These are phyloP conservation scores for Backusella westeae DNA, from an alignment of 192 early-diverging fungal genomes.

Conservation along the genomic window DNA sequence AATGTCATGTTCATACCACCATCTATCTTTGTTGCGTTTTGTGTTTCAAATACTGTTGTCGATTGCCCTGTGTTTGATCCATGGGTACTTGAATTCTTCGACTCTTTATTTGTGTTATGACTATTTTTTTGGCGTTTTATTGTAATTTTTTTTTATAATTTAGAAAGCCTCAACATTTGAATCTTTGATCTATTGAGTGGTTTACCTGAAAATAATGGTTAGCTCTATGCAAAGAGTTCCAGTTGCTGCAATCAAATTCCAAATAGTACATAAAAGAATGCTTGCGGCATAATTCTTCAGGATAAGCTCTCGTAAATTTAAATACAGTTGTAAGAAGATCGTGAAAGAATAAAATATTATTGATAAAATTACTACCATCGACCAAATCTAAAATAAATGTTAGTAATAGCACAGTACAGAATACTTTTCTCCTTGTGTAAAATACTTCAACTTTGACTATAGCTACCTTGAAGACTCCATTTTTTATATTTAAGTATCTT, in stretches of 20 bases:
- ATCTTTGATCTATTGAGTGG: not conserved
- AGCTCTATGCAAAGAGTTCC: slow-evolving; percentile 16
- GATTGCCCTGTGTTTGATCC: not conserved
- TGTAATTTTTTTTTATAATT: no score
- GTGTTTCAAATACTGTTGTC: not conserved
- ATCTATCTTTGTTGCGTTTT: not conserved
- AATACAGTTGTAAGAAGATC: slow-evolving; percentile 28
- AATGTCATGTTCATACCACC: not conserved
- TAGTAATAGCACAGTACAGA: no score
- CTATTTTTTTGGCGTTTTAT: not conserved
- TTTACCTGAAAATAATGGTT: slow-evolving; percentile 23
- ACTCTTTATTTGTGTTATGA: not conserved
- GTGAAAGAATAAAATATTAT: slow-evolving; percentile 18
- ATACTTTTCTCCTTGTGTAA: no score
- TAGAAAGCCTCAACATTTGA: not conserved
- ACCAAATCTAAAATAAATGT: slow-evolving; percentile 10
- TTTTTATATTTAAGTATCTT: slow-evolving; percentile 14
- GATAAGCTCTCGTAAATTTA: slow-evolving; percentile 21
- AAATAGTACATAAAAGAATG: slow-evolving; percentile 15
- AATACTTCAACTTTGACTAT: not conserved
- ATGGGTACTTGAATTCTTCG: not conserved
- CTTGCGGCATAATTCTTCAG: slow-evolving; percentile 15
- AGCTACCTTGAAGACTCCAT: slow-evolving; percentile 21
- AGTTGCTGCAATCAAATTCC: slow-evolving; percentile 18
- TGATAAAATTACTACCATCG: slow-evolving; percentile 14